These are phyloP conservation scores for Aspergillus texensis DNA, from an alignment of 2,329 filamentous ascomycete genomes.

Conservation along the genomic window DNA sequence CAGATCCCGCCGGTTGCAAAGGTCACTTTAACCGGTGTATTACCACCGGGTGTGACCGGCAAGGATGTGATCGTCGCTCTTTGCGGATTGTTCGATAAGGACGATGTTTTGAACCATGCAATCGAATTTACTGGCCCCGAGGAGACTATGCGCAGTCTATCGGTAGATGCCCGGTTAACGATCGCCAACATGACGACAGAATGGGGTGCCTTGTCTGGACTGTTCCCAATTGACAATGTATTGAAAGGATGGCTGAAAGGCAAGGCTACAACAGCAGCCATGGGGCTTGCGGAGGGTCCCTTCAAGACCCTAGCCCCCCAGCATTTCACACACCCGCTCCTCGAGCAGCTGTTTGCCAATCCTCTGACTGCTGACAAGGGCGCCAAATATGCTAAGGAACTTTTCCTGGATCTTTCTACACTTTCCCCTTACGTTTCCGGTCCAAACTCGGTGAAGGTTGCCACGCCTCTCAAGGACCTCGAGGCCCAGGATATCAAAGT, in stretches of 20 bases:
- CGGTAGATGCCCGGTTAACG: conserved; percentile 72
- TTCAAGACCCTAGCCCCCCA: conserved; percentile 52
- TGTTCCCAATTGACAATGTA: conserved; percentile 78
- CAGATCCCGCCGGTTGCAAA: conserved; percentile 83
- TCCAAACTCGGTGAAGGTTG: conserved; percentile 88
- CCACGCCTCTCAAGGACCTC: conserved; percentile 75
- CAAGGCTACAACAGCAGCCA: conserved; percentile 73
- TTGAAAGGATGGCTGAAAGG: conserved; percentile 73
- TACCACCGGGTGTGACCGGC: conserved; percentile 80
- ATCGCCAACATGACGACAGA: conserved; percentile 78
- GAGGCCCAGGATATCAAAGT: conserved; percentile 74
- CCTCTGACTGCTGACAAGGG: conserved; percentile 71
- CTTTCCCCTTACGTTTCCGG: conserved; percentile 83
- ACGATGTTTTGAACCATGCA: conserved; percentile 87
- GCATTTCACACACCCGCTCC: conserved; percentile 70
- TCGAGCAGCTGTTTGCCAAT: conserved; percentile 73
- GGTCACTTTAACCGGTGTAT: conserved; percentile 72
- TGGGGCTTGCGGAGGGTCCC: conserved; percentile 56
- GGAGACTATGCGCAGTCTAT: conserved; percentile 72
- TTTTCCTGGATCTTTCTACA: conserved; percentile 80
- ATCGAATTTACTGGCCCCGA: conserved; percentile 85
- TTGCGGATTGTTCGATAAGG: conserved; percentile 81
- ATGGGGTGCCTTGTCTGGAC: conserved; percentile 72
- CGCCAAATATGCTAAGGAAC: conserved; percentile 78
- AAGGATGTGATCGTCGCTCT: conserved; percentile 94